Evolutionary conservation across 2,329 filamentous ascomycete species (phyloP).

Genomic region (Venturia oleaginea): DNA sequence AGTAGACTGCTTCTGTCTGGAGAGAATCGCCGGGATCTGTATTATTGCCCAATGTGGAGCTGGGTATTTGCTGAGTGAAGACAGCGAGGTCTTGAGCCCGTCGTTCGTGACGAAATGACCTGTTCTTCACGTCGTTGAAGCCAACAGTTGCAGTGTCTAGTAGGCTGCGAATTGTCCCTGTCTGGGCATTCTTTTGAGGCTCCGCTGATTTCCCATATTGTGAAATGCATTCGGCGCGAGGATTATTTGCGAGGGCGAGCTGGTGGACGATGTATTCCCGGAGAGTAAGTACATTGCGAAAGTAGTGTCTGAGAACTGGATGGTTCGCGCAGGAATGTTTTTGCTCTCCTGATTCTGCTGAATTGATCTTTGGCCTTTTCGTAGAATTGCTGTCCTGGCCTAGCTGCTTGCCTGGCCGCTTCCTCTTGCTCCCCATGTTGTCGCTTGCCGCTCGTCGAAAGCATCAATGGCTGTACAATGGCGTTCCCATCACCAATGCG

Average conservation of each 20-base stretch:
- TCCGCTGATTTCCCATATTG: not conserved
- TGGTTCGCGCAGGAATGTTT: slow-evolving; percentile 32
- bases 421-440: slow-evolving; percentile 12
- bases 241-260: slow-evolving; percentile 30
- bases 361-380: not conserved
- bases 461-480: not conserved
- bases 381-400: not conserved
- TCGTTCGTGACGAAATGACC: slow-evolving; percentile 5
- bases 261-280: slow-evolving; percentile 60
- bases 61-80: slow-evolving; percentile 37
- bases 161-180: slow-evolving; percentile 33
- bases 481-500: not conserved
- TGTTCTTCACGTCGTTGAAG: slow-evolving; percentile 33
- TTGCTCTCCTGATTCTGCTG: slow-evolving; percentile 18
- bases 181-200: slow-evolving; percentile 8
- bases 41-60: slow-evolving; percentile 23
- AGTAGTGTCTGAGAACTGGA: slow-evolving; percentile 60
- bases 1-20: slow-evolving; percentile 39
- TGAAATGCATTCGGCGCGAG: not conserved
- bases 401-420: slow-evolving; percentile 10
- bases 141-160: slow-evolving; percentile 31
- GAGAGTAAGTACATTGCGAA: slow-evolving; percentile 55
- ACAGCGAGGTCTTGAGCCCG: slow-evolving; percentile 31
- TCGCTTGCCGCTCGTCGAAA: not conserved
- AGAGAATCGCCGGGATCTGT: slow-evolving; percentile 26